Base-by-base conservation (phyloP, 2,329 filamentous ascomycete species). In the Penicillium sumatraense region DNA sequence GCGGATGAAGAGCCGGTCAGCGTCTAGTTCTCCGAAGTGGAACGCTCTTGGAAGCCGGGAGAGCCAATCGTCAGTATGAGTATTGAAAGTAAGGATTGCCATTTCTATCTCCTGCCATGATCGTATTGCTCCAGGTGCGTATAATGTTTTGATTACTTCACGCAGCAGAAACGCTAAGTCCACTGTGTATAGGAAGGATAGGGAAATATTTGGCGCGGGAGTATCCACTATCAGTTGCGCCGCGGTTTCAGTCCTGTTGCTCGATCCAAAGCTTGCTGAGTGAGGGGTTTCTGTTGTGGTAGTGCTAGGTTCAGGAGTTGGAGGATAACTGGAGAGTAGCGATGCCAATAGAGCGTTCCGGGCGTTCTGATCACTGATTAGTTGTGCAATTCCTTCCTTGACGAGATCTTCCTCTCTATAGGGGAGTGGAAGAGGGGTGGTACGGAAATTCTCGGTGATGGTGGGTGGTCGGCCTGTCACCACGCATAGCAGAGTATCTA, bases 151-250 rank as follows among this genome's bases (percentile, higher is more conserved):
- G 49, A 77, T 69, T 20, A 71, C 69, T 42, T 70, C 63, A 53
- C 73, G 70, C 44, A 72, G 66, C 41, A 76, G 64, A 41, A 71
- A 64, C 4, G 63, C 64, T 26, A 78, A 52, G 53, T 77, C 73
- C 35, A 77, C 68, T 26, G 66, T 53, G 57, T 75, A 70, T 9
- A 78, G 62, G 53, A 78, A 77, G 51, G 71, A 74, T 13, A 77
- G 64, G 2, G 71, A 72, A 9, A 61, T 61, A 51, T 74, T 77
- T 0, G 75, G 72, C 21, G 64, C 63, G 3, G 72, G 58, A 16
- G 63, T 58, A 26, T 70, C 69, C n/a, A 64, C 59, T 51, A 66
- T 68, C 7, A 60, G 61, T 20, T 65, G 59, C 11, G 27, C 14
- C 4, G 27, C 14, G 10, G 27, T 10, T 11, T 31, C 27, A 13